Percentiles rank a stretch among this genome's conserved stretches.
Conservation (phyloP, 2,329 filamentous ascomycete species). For the Fusarium palustre region DNA sequence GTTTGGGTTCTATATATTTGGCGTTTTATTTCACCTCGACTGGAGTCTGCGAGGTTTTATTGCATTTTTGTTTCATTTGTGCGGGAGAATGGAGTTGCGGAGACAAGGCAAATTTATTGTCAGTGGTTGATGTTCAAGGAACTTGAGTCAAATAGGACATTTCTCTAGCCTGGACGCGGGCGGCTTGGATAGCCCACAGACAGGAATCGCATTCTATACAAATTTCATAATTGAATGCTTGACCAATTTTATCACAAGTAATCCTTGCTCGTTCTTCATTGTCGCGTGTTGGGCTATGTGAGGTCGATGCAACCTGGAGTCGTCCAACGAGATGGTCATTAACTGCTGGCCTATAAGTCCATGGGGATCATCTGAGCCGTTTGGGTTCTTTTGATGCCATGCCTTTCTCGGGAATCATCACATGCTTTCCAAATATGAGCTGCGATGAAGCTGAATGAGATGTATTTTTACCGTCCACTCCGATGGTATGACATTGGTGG, state of each 20-base stretch:
- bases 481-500: no score
- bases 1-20: not conserved
- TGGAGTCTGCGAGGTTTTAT: not conserved
- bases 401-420: accelerated
- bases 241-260: not conserved
- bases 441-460: no score
- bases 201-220: not conserved
- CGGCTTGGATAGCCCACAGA: not conserved
- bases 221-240: not conserved
- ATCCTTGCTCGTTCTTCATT: not conserved
- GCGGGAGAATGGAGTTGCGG: constrained; percentile 29
- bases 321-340: not conserved
- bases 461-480: accelerated
- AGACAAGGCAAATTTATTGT: not conserved
- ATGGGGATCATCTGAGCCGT: no score
- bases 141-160: not conserved
- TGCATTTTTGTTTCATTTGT: constrained; percentile 5
- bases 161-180: not conserved
- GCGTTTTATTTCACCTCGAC: constrained; percentile 20
- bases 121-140: not conserved
- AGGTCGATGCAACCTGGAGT: not conserved
- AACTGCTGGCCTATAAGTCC: no score
- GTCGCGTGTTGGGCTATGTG: not conserved
- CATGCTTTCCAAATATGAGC: no score
- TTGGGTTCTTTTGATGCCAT: not conserved